phyloP scores from a whole-genome alignment of 106 monocot species.

The Dactylorhiza incarnata region DNA sequence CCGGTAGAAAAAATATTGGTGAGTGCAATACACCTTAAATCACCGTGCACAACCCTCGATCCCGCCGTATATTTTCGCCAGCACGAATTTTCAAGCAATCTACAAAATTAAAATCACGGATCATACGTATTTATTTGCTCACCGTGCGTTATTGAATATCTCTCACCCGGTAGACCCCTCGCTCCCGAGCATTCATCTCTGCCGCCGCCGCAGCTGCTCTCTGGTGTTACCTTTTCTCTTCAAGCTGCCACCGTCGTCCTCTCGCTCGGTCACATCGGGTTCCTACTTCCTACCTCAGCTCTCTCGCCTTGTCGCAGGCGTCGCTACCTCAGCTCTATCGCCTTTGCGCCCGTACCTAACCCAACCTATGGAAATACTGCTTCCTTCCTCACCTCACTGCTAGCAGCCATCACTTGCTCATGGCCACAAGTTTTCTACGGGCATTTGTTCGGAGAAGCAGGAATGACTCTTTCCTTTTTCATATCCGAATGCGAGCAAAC shows the following conservation, averaged over 20 bases:
- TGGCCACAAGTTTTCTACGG: not conserved
- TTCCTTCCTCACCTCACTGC: not conserved
- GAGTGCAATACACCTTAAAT: too few relatives aligned
- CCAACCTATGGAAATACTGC: not conserved
- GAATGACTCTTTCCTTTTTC: not conserved
- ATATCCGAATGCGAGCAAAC: not conserved
- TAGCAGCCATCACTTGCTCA: not conserved
- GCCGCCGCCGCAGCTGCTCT: not conserved
- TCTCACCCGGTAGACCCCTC: not conserved
- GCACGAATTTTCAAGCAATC: too few relatives aligned
- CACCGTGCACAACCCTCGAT: too few relatives aligned
- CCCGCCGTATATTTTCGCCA: too few relatives aligned
- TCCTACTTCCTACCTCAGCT: too few relatives aligned
- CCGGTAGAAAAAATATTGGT: too few relatives aligned
- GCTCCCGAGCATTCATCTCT: not conserved
- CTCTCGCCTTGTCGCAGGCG: not conserved
- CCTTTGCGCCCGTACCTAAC: too few relatives aligned
- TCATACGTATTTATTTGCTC: too few relatives aligned
- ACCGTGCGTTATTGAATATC: too few relatives aligned
- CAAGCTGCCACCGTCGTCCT: not conserved
- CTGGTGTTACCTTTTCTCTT: not conserved
- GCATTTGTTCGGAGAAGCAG: conserved; percentile 4
- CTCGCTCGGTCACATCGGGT: not conserved
- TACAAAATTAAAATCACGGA: too few relatives aligned
- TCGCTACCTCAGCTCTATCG: not conserved